Evolutionary conservation across 192 early-diverging fungal species (phyloP).

Genomic region (Mortierella alpina): DNA sequence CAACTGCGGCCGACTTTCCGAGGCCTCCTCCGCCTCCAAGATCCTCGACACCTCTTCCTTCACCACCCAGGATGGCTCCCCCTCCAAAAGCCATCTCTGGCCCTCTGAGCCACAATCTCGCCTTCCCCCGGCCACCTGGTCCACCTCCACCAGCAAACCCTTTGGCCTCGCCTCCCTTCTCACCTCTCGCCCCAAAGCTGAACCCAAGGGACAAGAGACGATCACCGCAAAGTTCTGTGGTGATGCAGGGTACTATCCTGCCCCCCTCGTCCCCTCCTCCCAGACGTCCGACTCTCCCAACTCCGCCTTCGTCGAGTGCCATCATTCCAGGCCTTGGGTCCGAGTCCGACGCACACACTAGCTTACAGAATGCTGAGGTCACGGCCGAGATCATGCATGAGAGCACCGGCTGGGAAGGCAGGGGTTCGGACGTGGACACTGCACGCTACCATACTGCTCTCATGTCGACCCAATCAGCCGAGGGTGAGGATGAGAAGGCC

Average conservation of each 20-base stretch:
- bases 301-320: background rate
- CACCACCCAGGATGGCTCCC: slow-evolving; percentile 29
- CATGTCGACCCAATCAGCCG: background rate
- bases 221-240: slow-evolving; percentile 19
- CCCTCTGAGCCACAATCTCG: background rate
- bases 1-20: background rate
- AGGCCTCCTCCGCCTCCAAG: slow-evolving; percentile 14
- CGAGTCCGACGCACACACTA: background rate
- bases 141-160: background rate
- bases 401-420: background rate
- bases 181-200: slow-evolving; percentile 10
- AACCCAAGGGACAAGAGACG: slow-evolving; percentile 21
- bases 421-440: slow-evolving; percentile 6
- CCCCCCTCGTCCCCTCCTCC: slow-evolving; percentile 18
- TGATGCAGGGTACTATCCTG: slow-evolving; percentile 1
- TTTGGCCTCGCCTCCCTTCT: slow-evolving; percentile 7
- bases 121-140: slow-evolving; percentile 2
- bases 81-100: background rate
- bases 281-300: background rate
- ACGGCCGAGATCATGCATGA: background rate
- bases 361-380: background rate
- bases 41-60: slow-evolving; percentile 15
- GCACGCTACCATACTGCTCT: slow-evolving; percentile 4
- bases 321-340: background rate
- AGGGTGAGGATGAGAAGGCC: slow-evolving; percentile 13